Conservation (phyloP, 495 filamentous ascomycete species). For the Melanomma pulvis-pyrius region DNA sequence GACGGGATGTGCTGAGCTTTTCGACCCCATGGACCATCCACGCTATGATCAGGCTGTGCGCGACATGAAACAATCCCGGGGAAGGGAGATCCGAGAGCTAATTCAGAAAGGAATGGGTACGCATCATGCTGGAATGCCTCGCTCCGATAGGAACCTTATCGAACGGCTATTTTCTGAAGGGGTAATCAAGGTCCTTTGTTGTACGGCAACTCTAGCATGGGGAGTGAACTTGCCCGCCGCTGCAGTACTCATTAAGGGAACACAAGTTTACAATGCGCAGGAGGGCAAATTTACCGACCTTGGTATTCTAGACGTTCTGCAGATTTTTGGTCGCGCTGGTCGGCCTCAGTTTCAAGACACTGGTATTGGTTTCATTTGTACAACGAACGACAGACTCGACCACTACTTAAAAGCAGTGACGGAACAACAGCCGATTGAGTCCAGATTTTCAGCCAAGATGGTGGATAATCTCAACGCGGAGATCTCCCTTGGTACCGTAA, state of each 20-base stretch:
- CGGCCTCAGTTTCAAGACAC: constrained; percentile 95
- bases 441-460: constrained; percentile 82
- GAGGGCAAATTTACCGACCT: constrained; percentile 96
- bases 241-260: constrained; percentile 97
- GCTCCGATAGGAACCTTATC: constrained; percentile 90
- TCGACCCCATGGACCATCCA: constrained; percentile 73
- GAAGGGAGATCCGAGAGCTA: constrained; percentile 82
- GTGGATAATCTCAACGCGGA: constrained; percentile 98
- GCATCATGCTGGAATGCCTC: constrained; percentile 93
- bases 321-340: constrained; percentile 98
- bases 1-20: constrained; percentile 72
- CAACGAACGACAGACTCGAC: constrained; percentile 85
- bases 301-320: constrained; percentile 94
- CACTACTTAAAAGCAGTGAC: constrained; percentile 94
- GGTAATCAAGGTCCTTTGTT: constrained; percentile 92
- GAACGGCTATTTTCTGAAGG: constrained; percentile 88
- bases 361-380: constrained; percentile 96
- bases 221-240: constrained; percentile 98
- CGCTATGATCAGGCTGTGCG: constrained; percentile 72
- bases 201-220: constrained; percentile 97
- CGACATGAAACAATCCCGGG: constrained; percentile 81
- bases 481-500: constrained; percentile 90
- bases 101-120: constrained; percentile 88
- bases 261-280: constrained; percentile 92
- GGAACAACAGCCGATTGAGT: constrained; percentile 94